Conservation (phyloP, 1,284 basidiomycete genomes). For the Exobasidium cylindrosporum region DNA sequence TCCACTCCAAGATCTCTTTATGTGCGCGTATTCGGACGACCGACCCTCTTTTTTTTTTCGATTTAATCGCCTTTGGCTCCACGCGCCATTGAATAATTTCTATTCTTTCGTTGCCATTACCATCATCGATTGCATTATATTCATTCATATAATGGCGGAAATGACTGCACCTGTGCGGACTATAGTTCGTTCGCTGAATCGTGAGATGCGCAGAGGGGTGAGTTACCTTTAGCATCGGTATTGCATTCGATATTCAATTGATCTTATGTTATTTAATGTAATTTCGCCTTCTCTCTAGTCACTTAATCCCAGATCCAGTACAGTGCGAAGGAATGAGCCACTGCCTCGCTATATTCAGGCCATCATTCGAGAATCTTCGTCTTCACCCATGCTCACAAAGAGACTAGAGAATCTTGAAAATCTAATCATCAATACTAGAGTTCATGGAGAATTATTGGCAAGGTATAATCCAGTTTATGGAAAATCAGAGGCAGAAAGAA, state of each 20-base stretch:
- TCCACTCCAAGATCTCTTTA: no score
- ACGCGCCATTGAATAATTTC: no score
- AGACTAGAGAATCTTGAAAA: neutral
- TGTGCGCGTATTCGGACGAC: no score
- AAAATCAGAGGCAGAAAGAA: slow-evolving; percentile 17
- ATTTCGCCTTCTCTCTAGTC: neutral
- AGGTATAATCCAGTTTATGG: slow-evolving; percentile 22
- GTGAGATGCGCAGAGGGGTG: slow-evolving; percentile 1
- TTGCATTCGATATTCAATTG: no score
- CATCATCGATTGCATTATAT: no score
- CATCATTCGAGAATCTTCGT: neutral
- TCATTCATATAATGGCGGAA: no score
- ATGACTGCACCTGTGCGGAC: neutral
- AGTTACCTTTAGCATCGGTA: neutral
- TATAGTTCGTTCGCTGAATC: neutral
- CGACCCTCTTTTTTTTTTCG: no score
- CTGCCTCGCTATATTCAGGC: neutral
- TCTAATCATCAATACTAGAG: slow-evolving; percentile 1
- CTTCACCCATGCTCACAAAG: neutral
- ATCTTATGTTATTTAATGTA: neutral
- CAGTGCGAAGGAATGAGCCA: neutral
- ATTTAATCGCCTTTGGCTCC: no score
- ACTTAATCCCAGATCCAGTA: neutral
- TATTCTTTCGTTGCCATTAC: no score
- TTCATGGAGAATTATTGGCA: slow-evolving; percentile 11